Conservation (phyloP, 805 yeast species). For the Pichia rugopelliculosa region DNA sequence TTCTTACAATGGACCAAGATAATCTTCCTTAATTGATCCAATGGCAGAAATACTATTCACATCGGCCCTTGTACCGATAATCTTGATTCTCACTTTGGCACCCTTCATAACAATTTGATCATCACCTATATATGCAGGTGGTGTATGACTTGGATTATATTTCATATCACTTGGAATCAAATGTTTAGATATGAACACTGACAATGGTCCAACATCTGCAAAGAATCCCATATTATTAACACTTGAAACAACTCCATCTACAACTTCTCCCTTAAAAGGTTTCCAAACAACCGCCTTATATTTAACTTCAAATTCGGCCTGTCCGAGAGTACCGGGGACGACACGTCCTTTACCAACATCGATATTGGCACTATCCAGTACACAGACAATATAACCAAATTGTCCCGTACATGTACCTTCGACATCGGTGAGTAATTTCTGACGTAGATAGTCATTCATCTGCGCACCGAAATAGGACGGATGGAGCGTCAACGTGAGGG, state of each 20-base stretch:
- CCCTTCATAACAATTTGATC: slow-evolving; percentile 95
- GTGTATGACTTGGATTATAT: slow-evolving; percentile 91
- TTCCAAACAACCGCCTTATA: slow-evolving; percentile 97
- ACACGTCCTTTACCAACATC: slow-evolving; percentile 94
- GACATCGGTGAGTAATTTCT: slow-evolving; percentile 87
- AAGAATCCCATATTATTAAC: slow-evolving; percentile 94
- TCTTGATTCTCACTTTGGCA: slow-evolving; percentile 85
- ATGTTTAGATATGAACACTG: slow-evolving; percentile 91
- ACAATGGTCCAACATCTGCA: slow-evolving; percentile 95
- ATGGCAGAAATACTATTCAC: slow-evolving; percentile 96
- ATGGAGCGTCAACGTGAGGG: slow-evolving; percentile 86
- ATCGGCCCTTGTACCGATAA: slow-evolving; percentile 95
- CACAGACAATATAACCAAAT: slow-evolving; percentile 95
- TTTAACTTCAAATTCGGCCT: slow-evolving; percentile 94
- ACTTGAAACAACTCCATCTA: slow-evolving; percentile 90
- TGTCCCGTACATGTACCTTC: slow-evolving; percentile 99
- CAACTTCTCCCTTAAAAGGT: slow-evolving; percentile 98
- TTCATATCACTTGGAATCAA: slow-evolving; percentile 90
- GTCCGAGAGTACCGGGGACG: slow-evolving; percentile 76
- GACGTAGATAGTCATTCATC: slow-evolving; percentile 88
- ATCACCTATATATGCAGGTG: slow-evolving; percentile 95
- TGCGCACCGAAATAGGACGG: slow-evolving; percentile 98
- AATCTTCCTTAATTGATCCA: slow-evolving; percentile 97
- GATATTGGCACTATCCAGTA: slow-evolving; percentile 85
- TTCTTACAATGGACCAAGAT: slow-evolving; percentile 68